Percentiles rank a stretch among this genome's conserved stretches.
phyloP scores from a whole-genome alignment of 495 filamentous ascomycete genomes.

The Aspergillus nidulans region DNA sequence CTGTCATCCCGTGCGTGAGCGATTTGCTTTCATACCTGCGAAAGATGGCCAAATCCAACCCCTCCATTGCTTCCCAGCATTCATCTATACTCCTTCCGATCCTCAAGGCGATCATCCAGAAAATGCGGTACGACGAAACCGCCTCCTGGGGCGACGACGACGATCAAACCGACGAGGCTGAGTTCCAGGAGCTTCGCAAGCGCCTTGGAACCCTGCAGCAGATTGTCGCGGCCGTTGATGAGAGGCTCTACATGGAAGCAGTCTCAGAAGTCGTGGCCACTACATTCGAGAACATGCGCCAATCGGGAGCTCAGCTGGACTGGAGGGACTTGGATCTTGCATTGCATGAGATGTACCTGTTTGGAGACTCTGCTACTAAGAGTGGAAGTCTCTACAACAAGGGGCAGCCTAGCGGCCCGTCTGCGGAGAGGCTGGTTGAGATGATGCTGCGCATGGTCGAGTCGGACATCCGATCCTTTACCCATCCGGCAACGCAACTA shows the following conservation, averaged over 20 bases:
- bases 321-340: constrained; percentile 96
- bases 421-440: constrained; percentile 69
- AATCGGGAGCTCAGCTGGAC: constrained; percentile 67
- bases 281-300: constrained; percentile 72
- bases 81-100: constrained; percentile 76
- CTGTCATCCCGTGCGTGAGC: constrained; percentile 83
- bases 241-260: constrained; percentile 78
- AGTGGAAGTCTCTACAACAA: constrained; percentile 80
- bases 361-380: constrained; percentile 85
- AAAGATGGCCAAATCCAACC: constrained; percentile 61
- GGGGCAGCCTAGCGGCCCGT: constrained; percentile 66
- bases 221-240: constrained; percentile 77
- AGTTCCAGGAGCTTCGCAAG: constrained; percentile 92
- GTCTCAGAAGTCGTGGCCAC: constrained; percentile 75
- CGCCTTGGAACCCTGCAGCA: constrained; percentile 85
- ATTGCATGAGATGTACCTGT: constrained; percentile 94
- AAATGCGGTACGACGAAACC: constrained; percentile 97
- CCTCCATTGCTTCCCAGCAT: constrained; percentile 61
- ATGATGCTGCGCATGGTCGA: constrained; percentile 96
- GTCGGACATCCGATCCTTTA: constrained; percentile 77
- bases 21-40: constrained; percentile 86
- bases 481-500: constrained; percentile 85
- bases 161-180: constrained; percentile 94
- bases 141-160: constrained; percentile 91
- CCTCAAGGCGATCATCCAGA: constrained; percentile 82